Evolutionary conservation across 192 early-diverging fungal species (phyloP).

Genomic region (Rhizophagus prolifer): DNA sequence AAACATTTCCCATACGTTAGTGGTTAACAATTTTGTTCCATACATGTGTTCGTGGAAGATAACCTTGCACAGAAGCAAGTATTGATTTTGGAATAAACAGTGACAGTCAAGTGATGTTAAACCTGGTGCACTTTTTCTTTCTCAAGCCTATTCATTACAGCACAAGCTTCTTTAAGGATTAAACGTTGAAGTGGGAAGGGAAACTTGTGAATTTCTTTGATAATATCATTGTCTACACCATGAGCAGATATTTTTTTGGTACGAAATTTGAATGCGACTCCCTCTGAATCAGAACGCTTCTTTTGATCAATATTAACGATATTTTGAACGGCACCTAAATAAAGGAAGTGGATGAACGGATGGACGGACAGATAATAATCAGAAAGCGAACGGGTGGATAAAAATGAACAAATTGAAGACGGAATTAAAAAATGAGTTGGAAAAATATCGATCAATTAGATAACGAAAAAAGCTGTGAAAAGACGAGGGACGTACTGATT

Average conservation of each 20-base stretch:
- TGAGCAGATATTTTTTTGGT: slow-evolving; percentile 13
- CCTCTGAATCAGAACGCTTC: not conserved
- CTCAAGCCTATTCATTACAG: too few species aligned
- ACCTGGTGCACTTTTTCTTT: not conserved
- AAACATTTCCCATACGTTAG: too few species aligned
- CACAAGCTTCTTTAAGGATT: not conserved
- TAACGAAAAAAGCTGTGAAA: not conserved
- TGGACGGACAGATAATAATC: too few species aligned
- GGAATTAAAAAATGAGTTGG: not conserved
- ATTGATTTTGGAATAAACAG: slow-evolving; percentile 2
- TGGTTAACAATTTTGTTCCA: too few species aligned
- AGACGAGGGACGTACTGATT: not conserved
- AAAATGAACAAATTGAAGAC: too few species aligned
- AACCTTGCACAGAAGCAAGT: not conserved
- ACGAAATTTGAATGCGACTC: not conserved
- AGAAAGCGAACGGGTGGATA: too few species aligned
- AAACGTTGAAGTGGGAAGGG: not conserved
- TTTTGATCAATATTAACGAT: too few species aligned
- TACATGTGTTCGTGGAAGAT: slow-evolving; percentile 13
- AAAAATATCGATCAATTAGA: not conserved
- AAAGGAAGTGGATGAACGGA: not conserved
- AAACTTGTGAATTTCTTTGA: slow-evolving; percentile 6
- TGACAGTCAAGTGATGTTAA: slow-evolving; percentile 7
- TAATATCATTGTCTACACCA: not conserved
- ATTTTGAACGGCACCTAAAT: not conserved